Evolutionary conservation across 2,329 filamentous ascomycete species (phyloP), one percentile per base, ranked within the genome.

Genomic region (Macrophomina phaseolina): DNA sequence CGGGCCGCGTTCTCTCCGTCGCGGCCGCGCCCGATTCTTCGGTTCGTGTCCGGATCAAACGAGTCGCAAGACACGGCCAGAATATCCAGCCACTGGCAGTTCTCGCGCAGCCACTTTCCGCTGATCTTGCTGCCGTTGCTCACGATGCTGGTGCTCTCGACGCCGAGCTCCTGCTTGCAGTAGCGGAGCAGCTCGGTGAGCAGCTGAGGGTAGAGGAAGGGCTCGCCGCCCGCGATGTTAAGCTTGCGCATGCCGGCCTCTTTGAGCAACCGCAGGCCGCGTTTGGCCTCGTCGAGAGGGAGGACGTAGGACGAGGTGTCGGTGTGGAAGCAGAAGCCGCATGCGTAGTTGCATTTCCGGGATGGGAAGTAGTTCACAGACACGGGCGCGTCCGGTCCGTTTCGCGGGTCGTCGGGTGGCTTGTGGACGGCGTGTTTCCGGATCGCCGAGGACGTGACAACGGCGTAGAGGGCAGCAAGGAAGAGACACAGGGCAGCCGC

Each of bases 291-390:
- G 0, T 75, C 72, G 18, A 80, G 69, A 4, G 76, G 67, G 2
- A 79, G 77, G 3, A 83, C 78, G 71, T 83, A 74, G 2, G 81
- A 84, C 0, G 79, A 80, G 42, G 78, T 85, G 8, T 80, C 84
- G 1, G 84, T 87, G 73, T 87, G 85, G 76, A 87, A 87, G 73
- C 85, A 87, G 75, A 87, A 87, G 8, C 79, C 81, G 71, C 84
- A 86, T 6, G 71, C 72, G 34, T 81, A 79, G 74, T 84, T 85
- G 72, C 83, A 84, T 71, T 80, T 77, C 1, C 83, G 76, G 0
- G 80, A 79, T 69, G 81, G 81, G 70, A 79, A 76, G 70, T 82
- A 84, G 70, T 84, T 85, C 48, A 85, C 82, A 0, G 80, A 82
- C 38, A 84, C 68, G 12, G 80, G 79, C 30, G 55, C 55, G 14